Conservation (phyloP, 1,284 basidiomycete genomes). For the Kalmanozyma brasiliensis region DNA sequence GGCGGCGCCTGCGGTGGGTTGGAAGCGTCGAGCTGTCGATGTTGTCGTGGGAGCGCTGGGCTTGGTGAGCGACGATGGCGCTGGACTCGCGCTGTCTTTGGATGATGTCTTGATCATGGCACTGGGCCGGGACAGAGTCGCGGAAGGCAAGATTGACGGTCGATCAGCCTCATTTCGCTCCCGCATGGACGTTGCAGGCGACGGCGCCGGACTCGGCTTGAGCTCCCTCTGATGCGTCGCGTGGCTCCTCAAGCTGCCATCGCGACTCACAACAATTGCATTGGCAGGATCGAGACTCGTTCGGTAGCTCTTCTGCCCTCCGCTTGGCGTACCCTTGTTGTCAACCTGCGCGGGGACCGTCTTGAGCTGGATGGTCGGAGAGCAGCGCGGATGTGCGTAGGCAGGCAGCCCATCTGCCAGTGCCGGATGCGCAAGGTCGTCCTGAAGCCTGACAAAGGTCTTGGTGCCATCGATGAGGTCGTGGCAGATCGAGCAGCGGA, state of each 20-base stretch:
- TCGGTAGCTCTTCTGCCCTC: slow-evolving; percentile 17
- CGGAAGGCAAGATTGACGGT: slow-evolving; percentile 1
- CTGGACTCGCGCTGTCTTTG: not conserved
- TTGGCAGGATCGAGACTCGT: slow-evolving; percentile 11
- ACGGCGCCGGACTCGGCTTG: slow-evolving; percentile 31
- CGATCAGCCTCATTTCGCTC: not conserved
- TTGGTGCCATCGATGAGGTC: slow-evolving; percentile 35
- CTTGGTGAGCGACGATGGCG: too few species aligned
- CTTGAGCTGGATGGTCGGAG: slow-evolving; percentile 16
- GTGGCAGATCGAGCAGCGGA: slow-evolving; percentile 46
- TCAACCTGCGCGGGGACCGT: slow-evolving; percentile 2
- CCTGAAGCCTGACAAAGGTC: slow-evolving; percentile 38
- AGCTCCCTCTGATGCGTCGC: slow-evolving; percentile 45
- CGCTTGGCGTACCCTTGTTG: not conserved
- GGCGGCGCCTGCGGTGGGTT: slow-evolving; percentile 50
- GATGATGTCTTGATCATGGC: not conserved
- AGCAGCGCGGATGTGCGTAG: slow-evolving; percentile 35
- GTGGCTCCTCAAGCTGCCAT: slow-evolving; percentile 14
- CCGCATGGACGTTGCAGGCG: slow-evolving; percentile 20
- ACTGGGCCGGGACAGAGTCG: too few species aligned
- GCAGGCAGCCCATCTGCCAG: slow-evolving; percentile 6
- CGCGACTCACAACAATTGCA: not conserved
- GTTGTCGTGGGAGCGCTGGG: not conserved
- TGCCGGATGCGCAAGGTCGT: not conserved
- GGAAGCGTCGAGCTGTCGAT: slow-evolving; percentile 23